Conservation (phyloP, 2,329 filamentous ascomycete genomes). For the Leptographium procerum region DNA sequence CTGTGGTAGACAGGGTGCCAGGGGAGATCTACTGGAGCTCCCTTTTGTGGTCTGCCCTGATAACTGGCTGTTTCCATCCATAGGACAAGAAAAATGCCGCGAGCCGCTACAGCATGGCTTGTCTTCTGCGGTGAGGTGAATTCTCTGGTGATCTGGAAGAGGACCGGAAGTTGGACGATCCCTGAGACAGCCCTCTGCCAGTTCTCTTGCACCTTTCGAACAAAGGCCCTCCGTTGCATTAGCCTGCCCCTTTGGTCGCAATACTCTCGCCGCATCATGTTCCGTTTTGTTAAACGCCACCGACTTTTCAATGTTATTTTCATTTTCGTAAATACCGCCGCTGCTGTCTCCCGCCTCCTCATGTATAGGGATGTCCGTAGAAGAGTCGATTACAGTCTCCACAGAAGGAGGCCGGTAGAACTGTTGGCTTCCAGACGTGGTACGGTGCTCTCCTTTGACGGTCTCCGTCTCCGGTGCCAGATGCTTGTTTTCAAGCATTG, state of each 20-base stretch:
- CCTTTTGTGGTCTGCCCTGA: neutral
- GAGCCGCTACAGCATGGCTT: neutral
- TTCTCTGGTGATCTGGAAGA: neutral
- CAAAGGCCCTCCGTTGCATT: neutral
- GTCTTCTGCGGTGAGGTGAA: neutral
- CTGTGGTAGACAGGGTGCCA: neutral
- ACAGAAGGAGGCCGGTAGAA: constrained; percentile 8
- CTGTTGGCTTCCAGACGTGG: neutral
- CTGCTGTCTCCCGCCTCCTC: neutral
- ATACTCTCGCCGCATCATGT: neutral
- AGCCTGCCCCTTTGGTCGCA: neutral
- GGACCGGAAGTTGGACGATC: neutral
- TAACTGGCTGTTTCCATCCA: neutral
- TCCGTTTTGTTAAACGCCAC: neutral
- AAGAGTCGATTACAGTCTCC: constrained; percentile 9
- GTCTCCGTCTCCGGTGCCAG: neutral
- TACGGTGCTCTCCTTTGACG: neutral
- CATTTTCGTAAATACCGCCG: neutral
- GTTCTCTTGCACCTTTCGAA: neutral
- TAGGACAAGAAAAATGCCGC: neutral
- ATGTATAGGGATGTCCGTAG: neutral
- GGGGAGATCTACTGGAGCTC: neutral
- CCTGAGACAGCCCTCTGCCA: neutral
- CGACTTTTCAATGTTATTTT: neutral
- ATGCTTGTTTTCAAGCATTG: neutral